phyloP scores from a whole-genome alignment of 768 basidiomycete genomes.

The Omphalotus guepiniiformis region DNA sequence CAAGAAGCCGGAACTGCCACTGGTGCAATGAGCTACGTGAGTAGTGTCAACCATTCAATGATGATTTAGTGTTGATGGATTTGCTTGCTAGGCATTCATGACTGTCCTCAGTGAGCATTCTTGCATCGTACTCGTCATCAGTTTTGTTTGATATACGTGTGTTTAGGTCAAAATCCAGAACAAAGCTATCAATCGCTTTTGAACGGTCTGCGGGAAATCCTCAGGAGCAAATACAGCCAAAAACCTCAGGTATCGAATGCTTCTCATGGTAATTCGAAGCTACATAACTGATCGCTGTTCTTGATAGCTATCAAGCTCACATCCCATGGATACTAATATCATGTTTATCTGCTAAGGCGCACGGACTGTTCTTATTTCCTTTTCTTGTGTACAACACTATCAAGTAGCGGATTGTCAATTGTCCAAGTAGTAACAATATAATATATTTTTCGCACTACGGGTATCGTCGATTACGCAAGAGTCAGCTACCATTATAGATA shows the following conservation, averaged over 20 bases:
- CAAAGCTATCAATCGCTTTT: conserved; percentile 54
- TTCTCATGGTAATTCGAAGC: conserved; percentile 7
- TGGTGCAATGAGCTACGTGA: conserved; percentile 77
- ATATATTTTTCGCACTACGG: too few relatives aligned
- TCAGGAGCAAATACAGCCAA: conserved; percentile 47
- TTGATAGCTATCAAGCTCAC: conserved; percentile 31
- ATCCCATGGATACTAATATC: conserved; percentile 39
- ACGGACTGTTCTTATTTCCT: too few relatives aligned
- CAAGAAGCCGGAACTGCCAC: conserved; percentile 60
- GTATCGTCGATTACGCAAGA: too few relatives aligned
- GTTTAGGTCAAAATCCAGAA: conserved; percentile 37
- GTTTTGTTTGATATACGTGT: background rate
- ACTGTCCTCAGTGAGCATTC: conserved; percentile 42
- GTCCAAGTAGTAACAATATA: too few relatives aligned
- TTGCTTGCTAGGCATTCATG: conserved; percentile 48
- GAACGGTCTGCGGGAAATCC: conserved; percentile 34
- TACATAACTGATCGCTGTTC: conserved; percentile 1
- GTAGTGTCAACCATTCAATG: conserved; percentile 19
- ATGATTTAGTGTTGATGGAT: background rate
- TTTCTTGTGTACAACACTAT: too few relatives aligned
- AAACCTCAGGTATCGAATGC: conserved; percentile 46
- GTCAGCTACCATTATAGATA: too few relatives aligned
- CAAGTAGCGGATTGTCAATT: too few relatives aligned
- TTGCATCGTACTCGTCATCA: background rate
- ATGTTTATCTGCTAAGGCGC: conserved; percentile 31